Evolutionary conservation across 2,329 filamentous ascomycete species (phyloP).

Genomic region (Botryotinia narcissicola): DNA sequence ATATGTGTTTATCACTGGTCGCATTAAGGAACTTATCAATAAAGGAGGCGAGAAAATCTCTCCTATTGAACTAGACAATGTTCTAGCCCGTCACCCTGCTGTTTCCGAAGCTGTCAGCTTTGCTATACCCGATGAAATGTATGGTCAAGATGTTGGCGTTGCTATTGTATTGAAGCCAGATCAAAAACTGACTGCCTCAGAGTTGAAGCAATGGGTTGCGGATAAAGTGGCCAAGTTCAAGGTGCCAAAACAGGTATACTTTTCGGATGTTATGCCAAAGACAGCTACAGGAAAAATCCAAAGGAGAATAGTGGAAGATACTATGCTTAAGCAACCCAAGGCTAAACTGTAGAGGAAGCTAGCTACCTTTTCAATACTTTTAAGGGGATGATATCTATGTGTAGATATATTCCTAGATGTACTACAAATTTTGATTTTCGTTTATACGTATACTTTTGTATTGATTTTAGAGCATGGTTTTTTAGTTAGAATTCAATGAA

Average conservation of each 20-base stretch:
- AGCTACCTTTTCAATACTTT: too few species aligned
- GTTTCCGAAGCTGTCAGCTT: slow-evolving; percentile 81
- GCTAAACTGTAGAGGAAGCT: slow-evolving; percentile 49
- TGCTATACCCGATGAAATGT: slow-evolving; percentile 77
- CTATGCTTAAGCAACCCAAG: slow-evolving; percentile 70
- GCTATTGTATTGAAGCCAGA: slow-evolving; percentile 72
- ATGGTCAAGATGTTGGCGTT: slow-evolving; percentile 77
- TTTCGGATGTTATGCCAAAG: slow-evolving; percentile 82
- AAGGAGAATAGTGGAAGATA: slow-evolving; percentile 79
- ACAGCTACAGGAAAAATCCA: slow-evolving; percentile 91
- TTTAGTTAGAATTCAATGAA: not conserved
- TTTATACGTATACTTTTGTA: not conserved
- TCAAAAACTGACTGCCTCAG: slow-evolving; percentile 53
- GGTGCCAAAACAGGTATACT: slow-evolving; percentile 81
- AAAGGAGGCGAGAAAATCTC: slow-evolving; percentile 89
- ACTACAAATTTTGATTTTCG: not conserved
- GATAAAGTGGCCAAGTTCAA: slow-evolving; percentile 79
- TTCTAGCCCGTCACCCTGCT: slow-evolving; percentile 68
- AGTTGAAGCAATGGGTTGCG: slow-evolving; percentile 66
- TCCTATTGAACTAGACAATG: slow-evolving; percentile 84
- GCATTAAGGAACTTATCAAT: slow-evolving; percentile 91
- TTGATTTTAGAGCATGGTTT: not conserved
- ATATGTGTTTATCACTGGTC: slow-evolving; percentile 82
- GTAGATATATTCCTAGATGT: not conserved
- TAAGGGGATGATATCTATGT: not conserved